Percentiles rank a stretch among this genome's conserved stretches.
Conservation (phyloP, 1,284 basidiomycete genomes). For the Moesziomyces sp. region DNA sequence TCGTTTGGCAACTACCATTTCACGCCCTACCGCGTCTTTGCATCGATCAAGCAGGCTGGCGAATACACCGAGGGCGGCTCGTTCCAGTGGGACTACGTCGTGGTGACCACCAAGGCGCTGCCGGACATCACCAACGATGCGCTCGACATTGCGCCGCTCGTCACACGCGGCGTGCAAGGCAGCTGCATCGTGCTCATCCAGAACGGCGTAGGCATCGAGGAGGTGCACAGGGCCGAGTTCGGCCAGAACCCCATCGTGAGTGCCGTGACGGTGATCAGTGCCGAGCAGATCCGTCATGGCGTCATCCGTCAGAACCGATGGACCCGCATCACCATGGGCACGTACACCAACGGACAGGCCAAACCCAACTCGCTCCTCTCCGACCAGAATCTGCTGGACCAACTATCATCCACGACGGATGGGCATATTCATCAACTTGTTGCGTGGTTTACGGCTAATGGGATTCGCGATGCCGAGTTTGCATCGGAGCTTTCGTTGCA, state of each 20-base stretch:
- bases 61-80: slow-evolving; percentile 2
- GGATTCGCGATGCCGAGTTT: slow-evolving; percentile 69
- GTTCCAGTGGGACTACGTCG: slow-evolving; percentile 68
- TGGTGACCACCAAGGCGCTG: slow-evolving; percentile 70
- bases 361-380: slow-evolving; percentile 31
- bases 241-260: slow-evolving; percentile 67
- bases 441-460: slow-evolving; percentile 63
- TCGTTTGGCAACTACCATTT: slow-evolving; percentile 69
- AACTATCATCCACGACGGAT: slow-evolving; percentile 19
- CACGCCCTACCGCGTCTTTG: slow-evolving; percentile 66
- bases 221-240: slow-evolving; percentile 67
- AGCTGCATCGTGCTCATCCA: slow-evolving; percentile 69
- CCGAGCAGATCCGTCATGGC: slow-evolving; percentile 68
- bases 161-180: slow-evolving; percentile 34
- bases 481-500: slow-evolving; percentile 68
- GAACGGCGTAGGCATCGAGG: slow-evolving; percentile 70
- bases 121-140: slow-evolving; percentile 69
- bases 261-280: slow-evolving; percentile 69
- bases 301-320: slow-evolving; percentile 69
- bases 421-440: slow-evolving; percentile 53
- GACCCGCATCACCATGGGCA: slow-evolving; percentile 70
- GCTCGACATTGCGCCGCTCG: slow-evolving; percentile 63
- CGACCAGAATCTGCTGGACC: slow-evolving; percentile 17
- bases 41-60: slow-evolving; percentile 56
- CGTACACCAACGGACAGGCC: slow-evolving; percentile 64